Evolutionary conservation across 1,284 basidiomycete genomes (phyloP).

Genomic region (Apiotrichum sp.): DNA sequence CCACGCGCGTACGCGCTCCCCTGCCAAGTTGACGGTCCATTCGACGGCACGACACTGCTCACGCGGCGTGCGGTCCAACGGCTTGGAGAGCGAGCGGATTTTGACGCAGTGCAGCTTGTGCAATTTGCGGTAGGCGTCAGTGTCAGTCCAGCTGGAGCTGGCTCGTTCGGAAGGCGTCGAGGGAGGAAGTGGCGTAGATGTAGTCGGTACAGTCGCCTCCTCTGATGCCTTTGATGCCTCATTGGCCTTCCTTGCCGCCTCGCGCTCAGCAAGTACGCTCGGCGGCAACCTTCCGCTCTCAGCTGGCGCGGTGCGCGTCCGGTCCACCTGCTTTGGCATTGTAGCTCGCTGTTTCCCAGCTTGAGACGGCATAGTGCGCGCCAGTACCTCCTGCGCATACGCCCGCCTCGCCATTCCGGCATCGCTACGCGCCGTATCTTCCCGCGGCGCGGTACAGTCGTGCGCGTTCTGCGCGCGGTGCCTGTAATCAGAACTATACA

Average conservation of each 20-base stretch:
- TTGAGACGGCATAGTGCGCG: constrained; percentile 26
- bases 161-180: too few species aligned
- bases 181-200: too few species aligned
- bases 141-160: neutral
- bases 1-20: constrained; percentile 16
- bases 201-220: too few species aligned
- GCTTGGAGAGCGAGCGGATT: constrained; percentile 24
- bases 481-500: constrained; percentile 14
- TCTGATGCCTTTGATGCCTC: neutral
- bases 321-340: constrained; percentile 25
- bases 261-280: constrained; percentile 6
- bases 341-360: constrained; percentile 16
- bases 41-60: constrained; percentile 30
- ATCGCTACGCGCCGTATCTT: constrained; percentile 25
- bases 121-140: constrained; percentile 23
- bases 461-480: constrained; percentile 30
- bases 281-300: constrained; percentile 17
- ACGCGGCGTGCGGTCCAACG: constrained; percentile 17
- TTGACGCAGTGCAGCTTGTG: constrained; percentile 37
- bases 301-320: constrained; percentile 17
- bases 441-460: constrained; percentile 26
- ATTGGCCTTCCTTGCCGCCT: neutral
- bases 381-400: constrained; percentile 29
- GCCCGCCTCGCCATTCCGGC: constrained; percentile 20
- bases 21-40: constrained; percentile 19